A percentile compares a stretch with the other conserved stretches of the same genome.
These are phyloP conservation scores for Brasilioporus rufonigricans DNA, from an alignment of 768 basidiomycete genomes.

Conservation along the genomic window DNA sequence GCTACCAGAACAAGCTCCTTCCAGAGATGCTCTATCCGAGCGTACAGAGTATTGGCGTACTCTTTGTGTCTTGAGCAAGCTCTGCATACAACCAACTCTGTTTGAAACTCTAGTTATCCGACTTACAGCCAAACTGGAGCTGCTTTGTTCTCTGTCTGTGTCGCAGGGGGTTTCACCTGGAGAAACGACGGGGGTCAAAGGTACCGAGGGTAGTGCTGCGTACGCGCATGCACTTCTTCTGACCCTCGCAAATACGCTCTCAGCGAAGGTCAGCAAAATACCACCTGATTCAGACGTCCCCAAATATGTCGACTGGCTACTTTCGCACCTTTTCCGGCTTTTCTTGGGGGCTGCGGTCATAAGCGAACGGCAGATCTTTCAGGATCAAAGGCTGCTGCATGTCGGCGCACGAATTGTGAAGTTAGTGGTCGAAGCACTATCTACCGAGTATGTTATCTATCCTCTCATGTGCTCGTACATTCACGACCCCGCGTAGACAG, in stretches of 20 bases:
- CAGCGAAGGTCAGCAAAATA: conserved; percentile 42
- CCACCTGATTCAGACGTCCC: conserved; percentile 66
- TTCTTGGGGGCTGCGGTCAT: conserved; percentile 43
- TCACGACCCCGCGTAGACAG: conserved; percentile 35
- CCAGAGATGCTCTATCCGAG: conserved; percentile 47
- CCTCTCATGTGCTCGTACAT: neutral
- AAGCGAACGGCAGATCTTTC: conserved; percentile 23
- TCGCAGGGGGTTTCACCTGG: conserved; percentile 1
- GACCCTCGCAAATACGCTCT: conserved; percentile 62
- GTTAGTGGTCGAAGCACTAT: conserved; percentile 61
- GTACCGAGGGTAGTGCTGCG: conserved; percentile 65
- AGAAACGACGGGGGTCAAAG: conserved; percentile 22
- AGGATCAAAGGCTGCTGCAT: conserved; percentile 36
- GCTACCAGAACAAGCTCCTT: conserved; percentile 68
- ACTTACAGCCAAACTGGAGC: conserved; percentile 71
- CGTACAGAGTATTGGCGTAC: conserved; percentile 67
- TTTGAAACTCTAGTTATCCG: conserved; percentile 83
- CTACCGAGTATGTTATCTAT: conserved; percentile 55
- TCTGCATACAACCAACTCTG: conserved; percentile 74
- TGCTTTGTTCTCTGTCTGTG: conserved; percentile 47
- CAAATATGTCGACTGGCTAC: conserved; percentile 76
- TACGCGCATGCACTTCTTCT: conserved; percentile 84
- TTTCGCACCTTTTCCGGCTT: conserved; percentile 69
- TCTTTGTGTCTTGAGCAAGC: conserved; percentile 62
- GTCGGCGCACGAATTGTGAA: conserved; percentile 65